A percentile compares a stretch with the other conserved stretches of the same genome.
These are phyloP conservation scores for Phytophthora quininea DNA, from an alignment of 352 stramenopile species.

Conservation along the genomic window DNA sequence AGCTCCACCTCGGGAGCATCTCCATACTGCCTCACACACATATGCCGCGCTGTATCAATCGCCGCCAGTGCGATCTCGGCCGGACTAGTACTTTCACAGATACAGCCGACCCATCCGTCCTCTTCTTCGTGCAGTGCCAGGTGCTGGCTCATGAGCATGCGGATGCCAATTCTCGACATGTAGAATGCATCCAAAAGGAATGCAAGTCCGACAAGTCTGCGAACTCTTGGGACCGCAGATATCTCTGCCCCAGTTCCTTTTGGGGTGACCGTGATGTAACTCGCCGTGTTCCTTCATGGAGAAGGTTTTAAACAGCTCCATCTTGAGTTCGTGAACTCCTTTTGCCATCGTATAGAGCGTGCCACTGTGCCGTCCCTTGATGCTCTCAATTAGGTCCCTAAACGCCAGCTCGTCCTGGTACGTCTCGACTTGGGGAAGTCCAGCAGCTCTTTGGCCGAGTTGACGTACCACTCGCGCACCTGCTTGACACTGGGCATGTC, in stretches of 20 bases:
- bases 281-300: constrained; percentile 42
- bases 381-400: constrained; percentile 93
- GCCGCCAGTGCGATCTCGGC: constrained; percentile 96
- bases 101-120: constrained; percentile 90
- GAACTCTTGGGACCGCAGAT: constrained; percentile 82
- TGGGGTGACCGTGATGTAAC: constrained; percentile 15
- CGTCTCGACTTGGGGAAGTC: constrained; percentile 85
- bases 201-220: constrained; percentile 95
- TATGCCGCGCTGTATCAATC: constrained; percentile 98
- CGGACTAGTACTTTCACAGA: constrained; percentile 96
- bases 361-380: constrained; percentile 97
- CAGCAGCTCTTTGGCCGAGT: constrained; percentile 95
- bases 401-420: constrained; percentile 93
- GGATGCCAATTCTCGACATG: constrained; percentile 99
- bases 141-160: constrained; percentile 99
- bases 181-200: constrained; percentile 99
- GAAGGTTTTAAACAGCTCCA: constrained; percentile 83
- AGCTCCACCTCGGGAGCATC: constrained; percentile 99
- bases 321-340: constrained; percentile 97
- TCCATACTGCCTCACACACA: constrained; percentile 99
- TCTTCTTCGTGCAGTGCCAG: constrained; percentile 94
- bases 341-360: constrained; percentile 99
- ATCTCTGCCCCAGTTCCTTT: constrained; percentile 70
- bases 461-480: constrained; percentile 97
- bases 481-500: constrained; percentile 94